Base-by-base conservation (phyloP, 2,329 filamentous ascomycete genomes). In the Aspergillus piperis region DNA sequence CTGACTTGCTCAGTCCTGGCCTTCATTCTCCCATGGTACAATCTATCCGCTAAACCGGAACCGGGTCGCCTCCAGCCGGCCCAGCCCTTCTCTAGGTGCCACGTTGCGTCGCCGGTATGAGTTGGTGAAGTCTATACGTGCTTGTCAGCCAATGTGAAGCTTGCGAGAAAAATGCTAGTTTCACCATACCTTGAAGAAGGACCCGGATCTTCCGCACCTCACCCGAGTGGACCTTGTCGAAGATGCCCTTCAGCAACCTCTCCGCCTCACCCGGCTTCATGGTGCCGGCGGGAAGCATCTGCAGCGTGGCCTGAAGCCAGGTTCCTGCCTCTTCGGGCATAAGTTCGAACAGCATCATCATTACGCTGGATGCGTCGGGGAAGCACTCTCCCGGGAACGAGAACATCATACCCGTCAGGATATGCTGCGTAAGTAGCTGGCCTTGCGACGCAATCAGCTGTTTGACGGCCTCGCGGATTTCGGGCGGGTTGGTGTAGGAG, bases 371-470 rank as follows among this genome's bases (percentile, higher is more conserved):
- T 15, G 92, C 93, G 73, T 99, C 95, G 0, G 93, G 89, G 72
- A 98, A 96, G 78, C 93, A 97, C 75, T 98, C 95, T 47, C 91
- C 87, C 0, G 95, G 96, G 79, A 99, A 99, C 0, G 90, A 96
- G 75, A 97, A 97, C 94, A 99, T 98, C 93, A 99, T 96, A 62
- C 95, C 95, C 1, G 93, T 95, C 80, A 99, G 84, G 60, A 96
- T 88, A 64, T 93, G 90, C 77, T 96, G 94, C 7, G 95, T 88
- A 27, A 99, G 82, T 58, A 87, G 80, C 70, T 92, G 88, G 39
- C 95, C 92, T 64, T 92, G 87, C 1, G 82, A 79, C 2, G 83
- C 65, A 23, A 96, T 80, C 55, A 97, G 83, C 62, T 86, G 83
- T 75, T 89, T 90, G 60, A 98, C 89, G 7, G 88, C 84, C 36